These are phyloP conservation scores for Neurospora cerealis DNA, from an alignment of 495 filamentous ascomycete species.

Conservation along the genomic window DNA sequence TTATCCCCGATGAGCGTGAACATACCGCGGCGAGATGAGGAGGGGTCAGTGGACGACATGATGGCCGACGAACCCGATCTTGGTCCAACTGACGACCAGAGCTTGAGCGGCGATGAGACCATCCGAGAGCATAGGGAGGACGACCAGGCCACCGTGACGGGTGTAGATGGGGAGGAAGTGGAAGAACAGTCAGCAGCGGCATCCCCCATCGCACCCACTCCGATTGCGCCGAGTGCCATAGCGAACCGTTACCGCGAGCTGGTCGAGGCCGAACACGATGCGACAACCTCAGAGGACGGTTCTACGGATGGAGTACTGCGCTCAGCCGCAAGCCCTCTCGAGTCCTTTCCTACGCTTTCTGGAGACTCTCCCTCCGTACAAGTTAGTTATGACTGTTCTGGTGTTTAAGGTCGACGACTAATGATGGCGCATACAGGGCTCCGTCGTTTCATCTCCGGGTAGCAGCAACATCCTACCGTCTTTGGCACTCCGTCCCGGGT, in stretches of 20 bases:
- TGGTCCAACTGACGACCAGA: conserved; percentile 17
- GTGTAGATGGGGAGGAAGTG: conserved; percentile 1
- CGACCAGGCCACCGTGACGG: conserved; percentile 26
- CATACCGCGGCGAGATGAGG: conserved; percentile 37
- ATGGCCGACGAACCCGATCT: conserved; percentile 35
- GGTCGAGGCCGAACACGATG: conserved; percentile 19
- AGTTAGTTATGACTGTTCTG: conserved; percentile 38
- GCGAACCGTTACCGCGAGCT: conserved; percentile 37
- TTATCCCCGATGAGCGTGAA: conserved; percentile 39
- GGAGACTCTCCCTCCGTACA: conserved; percentile 87
- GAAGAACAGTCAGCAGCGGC: conserved; percentile 23
- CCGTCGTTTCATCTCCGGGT: conserved; percentile 63
- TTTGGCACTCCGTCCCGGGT: conserved; percentile 34
- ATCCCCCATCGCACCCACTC: conserved; percentile 10
- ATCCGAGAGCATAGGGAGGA: conserved; percentile 29
- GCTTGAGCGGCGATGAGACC: conserved; percentile 32
- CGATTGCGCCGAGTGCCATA: conserved; percentile 23
- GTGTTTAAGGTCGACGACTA: conserved; percentile 8
- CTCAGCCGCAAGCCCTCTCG: conserved; percentile 35
- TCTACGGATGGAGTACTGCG: conserved; percentile 29
- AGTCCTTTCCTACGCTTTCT: conserved; percentile 55
- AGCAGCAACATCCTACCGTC: conserved; percentile 53
- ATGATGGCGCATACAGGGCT: conserved; percentile 53
- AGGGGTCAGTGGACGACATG: conserved; percentile 22
- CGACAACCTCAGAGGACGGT: conserved; percentile 36